Evolutionary conservation across 768 basidiomycete genomes (phyloP).

Genomic region (Cystofilobasidium macerans): DNA sequence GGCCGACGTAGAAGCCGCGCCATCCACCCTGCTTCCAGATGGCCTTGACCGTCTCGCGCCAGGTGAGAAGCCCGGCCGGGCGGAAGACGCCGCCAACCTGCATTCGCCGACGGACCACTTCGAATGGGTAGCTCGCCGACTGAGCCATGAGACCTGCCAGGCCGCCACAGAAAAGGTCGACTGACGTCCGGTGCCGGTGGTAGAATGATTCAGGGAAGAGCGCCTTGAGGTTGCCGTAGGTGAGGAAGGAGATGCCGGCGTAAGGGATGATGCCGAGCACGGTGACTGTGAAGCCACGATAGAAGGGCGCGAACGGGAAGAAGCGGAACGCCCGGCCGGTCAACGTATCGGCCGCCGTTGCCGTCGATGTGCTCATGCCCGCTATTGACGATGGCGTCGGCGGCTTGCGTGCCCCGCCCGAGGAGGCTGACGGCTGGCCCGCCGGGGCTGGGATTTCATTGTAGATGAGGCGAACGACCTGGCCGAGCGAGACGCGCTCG

Average conservation of each 20-base stretch:
- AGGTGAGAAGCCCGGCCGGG: conserved; percentile 65
- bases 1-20: conserved; percentile 82
- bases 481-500: conserved; percentile 44
- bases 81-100: conserved; percentile 76
- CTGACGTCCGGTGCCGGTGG: conserved; percentile 42
- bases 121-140: conserved; percentile 87
- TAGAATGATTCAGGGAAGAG: conserved; percentile 38
- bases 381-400: conserved; percentile 27
- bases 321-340: conserved; percentile 42
- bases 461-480: conserved; percentile 51
- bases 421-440: conserved; percentile 25
- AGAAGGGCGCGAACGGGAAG: conserved; percentile 46
- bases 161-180: conserved; percentile 74
- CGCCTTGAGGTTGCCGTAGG: conserved; percentile 61
- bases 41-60: conserved; percentile 60
- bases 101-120: conserved; percentile 82
- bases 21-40: conserved; percentile 63
- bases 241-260: conserved; percentile 85
- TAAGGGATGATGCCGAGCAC: conserved; percentile 88
- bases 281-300: conserved; percentile 92
- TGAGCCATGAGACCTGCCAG: conserved; percentile 74
- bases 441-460: conserved; percentile 44
- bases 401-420: not conserved
- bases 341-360: conserved; percentile 32
- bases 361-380: conserved; percentile 19